phyloP scores from a whole-genome alignment of 805 yeast species.

The Yarrowia bubula region DNA sequence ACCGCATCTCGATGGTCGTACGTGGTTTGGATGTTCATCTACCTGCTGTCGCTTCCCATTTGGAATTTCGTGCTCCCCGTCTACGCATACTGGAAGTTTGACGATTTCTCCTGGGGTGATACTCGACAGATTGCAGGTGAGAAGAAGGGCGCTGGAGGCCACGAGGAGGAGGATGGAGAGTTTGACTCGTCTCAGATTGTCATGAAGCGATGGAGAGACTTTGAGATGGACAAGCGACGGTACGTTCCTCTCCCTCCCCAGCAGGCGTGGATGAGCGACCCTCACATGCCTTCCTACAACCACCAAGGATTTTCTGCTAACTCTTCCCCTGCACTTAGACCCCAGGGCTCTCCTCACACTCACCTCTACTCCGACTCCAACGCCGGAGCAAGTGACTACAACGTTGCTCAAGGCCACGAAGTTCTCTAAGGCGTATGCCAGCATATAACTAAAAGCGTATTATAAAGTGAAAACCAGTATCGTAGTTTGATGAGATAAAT shows the following conservation, averaged over 20 bases:
- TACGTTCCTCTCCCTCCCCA: conserved; percentile 27
- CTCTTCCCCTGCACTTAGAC: conserved; percentile 24
- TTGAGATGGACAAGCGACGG: conserved; percentile 73
- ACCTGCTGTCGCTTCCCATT: conserved; percentile 76
- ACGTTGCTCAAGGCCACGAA: conserved; percentile 23
- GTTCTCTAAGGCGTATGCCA: conserved; percentile 18
- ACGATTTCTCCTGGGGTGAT: conserved; percentile 97
- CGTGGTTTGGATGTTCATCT: conserved; percentile 74
- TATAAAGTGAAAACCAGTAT: too few relatives aligned
- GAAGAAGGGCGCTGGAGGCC: conserved; percentile 57
- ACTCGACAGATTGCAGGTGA: conserved; percentile 76
- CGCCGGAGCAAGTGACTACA: conserved; percentile 19
- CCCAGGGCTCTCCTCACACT: conserved; percentile 10
- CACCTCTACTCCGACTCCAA: conserved; percentile 10
- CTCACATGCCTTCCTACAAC: conserved; percentile 22
- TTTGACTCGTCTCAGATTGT: conserved; percentile 88
- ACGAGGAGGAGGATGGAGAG: conserved; percentile 70
- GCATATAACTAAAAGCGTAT: not conserved
- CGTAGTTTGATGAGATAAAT: too few relatives aligned
- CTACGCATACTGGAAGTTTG: conserved; percentile 92
- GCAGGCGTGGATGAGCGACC: conserved; percentile 29
- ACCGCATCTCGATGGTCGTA: conserved; percentile 76
- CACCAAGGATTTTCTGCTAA: conserved; percentile 25
- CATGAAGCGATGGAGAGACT: conserved; percentile 94
- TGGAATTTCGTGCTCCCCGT: conserved; percentile 89